A percentile compares a stretch with the other conserved stretches of the same genome.
Evolutionary conservation across 2,329 filamentous ascomycete genomes (phyloP).

Genomic region (Coniochaeta hoffmannii): DNA sequence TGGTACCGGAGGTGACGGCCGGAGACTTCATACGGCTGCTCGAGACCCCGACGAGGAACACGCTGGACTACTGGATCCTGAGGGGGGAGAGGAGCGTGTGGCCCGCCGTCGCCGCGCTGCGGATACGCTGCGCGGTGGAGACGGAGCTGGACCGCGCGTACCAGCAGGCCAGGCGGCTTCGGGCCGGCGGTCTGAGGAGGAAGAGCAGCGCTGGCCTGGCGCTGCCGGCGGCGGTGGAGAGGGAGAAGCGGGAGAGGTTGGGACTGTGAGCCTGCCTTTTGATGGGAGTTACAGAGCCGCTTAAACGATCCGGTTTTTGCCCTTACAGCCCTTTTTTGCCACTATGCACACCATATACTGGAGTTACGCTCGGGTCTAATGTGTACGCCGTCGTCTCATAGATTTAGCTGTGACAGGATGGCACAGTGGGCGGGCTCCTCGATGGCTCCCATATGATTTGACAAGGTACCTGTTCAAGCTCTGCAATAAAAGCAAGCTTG

Average conservation of each 20-base stretch:
- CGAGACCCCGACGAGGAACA: conserved; percentile 71
- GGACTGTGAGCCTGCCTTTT: not conserved
- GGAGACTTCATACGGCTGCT: conserved; percentile 70
- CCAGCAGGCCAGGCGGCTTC: conserved; percentile 63
- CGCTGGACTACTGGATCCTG: conserved; percentile 76
- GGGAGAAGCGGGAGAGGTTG: not conserved
- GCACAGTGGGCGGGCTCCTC: too few species aligned
- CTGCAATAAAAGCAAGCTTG: too few species aligned
- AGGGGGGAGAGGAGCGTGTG: conserved; percentile 83
- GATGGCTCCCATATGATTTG: too few species aligned
- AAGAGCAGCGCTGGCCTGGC: conserved; percentile 30
- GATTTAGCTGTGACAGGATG: too few species aligned
- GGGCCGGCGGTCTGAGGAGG: conserved; percentile 41
- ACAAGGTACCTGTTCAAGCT: too few species aligned
- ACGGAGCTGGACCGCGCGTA: conserved; percentile 83
- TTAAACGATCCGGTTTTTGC: too few species aligned
- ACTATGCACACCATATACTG: too few species aligned
- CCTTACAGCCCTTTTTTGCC: too few species aligned
- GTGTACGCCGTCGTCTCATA: too few species aligned
- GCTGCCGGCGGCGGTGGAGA: conserved; percentile 8
- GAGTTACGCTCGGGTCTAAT: too few species aligned
- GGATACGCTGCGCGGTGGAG: conserved; percentile 77
- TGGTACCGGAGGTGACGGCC: conserved; percentile 71
- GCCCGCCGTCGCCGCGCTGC: conserved; percentile 78
- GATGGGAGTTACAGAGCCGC: too few species aligned